A percentile compares a stretch with the other conserved stretches of the same genome.
Evolutionary conservation across 495 filamentous ascomycete genomes (phyloP).

Genomic region (Haplographium delicatum): DNA sequence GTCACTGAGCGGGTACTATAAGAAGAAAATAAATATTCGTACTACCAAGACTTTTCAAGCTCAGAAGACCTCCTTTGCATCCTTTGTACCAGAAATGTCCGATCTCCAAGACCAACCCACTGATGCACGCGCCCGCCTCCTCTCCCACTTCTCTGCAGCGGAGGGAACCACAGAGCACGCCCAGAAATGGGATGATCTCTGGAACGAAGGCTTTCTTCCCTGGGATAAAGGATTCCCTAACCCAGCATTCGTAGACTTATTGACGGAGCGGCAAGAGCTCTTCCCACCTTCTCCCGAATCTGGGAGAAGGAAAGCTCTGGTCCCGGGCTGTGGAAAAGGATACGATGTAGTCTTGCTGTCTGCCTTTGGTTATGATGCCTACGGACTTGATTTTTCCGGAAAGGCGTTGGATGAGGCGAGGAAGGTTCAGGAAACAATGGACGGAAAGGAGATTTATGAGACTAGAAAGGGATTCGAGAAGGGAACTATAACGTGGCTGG

Average conservation of each 20-base stretch:
- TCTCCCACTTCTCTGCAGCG: slow-evolving; percentile 26
- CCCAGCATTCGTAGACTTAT: slow-evolving; percentile 59
- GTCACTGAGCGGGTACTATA: no score
- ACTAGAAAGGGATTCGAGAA: slow-evolving; percentile 38
- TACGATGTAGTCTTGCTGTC: slow-evolving; percentile 70
- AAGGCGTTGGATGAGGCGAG: slow-evolving; percentile 51
- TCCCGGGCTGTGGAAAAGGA: slow-evolving; percentile 72
- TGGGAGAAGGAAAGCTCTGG: slow-evolving; percentile 37
- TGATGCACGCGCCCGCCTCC: slow-evolving; percentile 26
- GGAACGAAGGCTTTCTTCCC: slow-evolving; percentile 54
- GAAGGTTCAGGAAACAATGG: slow-evolving; percentile 36
- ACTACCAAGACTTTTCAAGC: no score
- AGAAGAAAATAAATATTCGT: no score
- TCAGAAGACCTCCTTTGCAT: no score
- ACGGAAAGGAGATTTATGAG: slow-evolving; percentile 24
- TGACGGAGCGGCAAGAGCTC: slow-evolving; percentile 37
- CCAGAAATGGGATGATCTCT: slow-evolving; percentile 57
- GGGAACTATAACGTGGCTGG: slow-evolving; percentile 54
- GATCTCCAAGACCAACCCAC: slow-evolving; percentile 18
- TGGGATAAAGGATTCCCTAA: slow-evolving; percentile 66
- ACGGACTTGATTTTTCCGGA: slow-evolving; percentile 62
- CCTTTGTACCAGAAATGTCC: no score
- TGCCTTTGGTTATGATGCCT: slow-evolving; percentile 65
- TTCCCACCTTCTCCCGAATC: slow-evolving; percentile 32
- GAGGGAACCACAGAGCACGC: slow-evolving; percentile 24